These are phyloP conservation scores for Mucor mucedo DNA, from an alignment of 371 early-diverging fungal species.

Conservation along the genomic window DNA sequence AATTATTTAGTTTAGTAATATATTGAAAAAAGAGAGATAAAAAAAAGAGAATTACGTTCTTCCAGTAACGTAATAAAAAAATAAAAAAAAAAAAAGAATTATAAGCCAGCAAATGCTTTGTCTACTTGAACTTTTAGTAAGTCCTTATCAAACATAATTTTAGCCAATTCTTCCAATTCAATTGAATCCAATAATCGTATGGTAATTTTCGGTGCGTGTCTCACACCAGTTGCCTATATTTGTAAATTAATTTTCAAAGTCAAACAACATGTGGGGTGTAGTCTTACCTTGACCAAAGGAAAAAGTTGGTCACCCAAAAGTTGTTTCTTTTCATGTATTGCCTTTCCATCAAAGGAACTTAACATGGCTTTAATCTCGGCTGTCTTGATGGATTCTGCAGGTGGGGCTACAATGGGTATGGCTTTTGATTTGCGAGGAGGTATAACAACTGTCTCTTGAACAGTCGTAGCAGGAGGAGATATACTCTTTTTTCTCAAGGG, in stretches of 20 bases:
- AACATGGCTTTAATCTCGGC: conserved; percentile 32
- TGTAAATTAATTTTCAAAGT: neutral
- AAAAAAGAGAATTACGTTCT: neutral
- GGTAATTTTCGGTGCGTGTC: conserved; percentile 49
- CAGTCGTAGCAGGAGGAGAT: neutral
- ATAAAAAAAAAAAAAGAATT: conserved; percentile 4
- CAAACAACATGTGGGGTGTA: neutral
- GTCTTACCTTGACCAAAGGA: conserved; percentile 52
- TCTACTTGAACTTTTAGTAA: conserved; percentile 43
- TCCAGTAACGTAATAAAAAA: conserved; percentile 1
- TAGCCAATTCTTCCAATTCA: conserved; percentile 49
- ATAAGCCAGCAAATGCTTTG: conserved; percentile 28
- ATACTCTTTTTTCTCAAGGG: conserved; percentile 8
- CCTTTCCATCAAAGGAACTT: conserved; percentile 38
- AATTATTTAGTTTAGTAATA: conserved; percentile 1
- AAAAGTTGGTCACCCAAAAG: conserved; percentile 50
- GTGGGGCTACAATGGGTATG: conserved; percentile 47
- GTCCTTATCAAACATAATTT: conserved; percentile 48
- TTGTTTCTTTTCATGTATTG: conserved; percentile 47
- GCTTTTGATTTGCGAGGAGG: conserved; percentile 37
- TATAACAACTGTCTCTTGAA: conserved; percentile 18
- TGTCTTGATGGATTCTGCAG: conserved; percentile 13
- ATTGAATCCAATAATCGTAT: conserved; percentile 57
- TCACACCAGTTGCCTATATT: conserved; percentile 40
- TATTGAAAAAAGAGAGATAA: neutral